Percentiles rank a stretch among this genome's conserved stretches.
Conservation (phyloP, 257 asterid species). For the Ligustrum vulgare region DNA sequence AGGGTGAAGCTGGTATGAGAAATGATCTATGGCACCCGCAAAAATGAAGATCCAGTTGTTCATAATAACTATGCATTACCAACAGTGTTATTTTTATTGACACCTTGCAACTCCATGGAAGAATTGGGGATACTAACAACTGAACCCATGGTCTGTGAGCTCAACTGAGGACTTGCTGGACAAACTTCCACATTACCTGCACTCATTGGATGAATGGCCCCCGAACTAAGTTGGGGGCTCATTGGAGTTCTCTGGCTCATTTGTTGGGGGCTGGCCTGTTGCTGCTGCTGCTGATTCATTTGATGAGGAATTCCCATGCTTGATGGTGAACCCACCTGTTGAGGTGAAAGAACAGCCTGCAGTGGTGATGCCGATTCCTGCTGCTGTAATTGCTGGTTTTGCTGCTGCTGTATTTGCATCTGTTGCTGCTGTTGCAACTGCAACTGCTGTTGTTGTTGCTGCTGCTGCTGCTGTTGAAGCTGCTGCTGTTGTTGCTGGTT, state of each 20-base stretch:
- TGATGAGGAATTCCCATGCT: constrained; percentile 65
- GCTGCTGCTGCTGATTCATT: constrained; percentile 57
- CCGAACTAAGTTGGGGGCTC: constrained; percentile 97
- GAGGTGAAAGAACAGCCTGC: constrained; percentile 73
- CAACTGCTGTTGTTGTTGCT: constrained; percentile 34
- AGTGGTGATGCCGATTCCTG: constrained; percentile 66
- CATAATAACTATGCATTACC: constrained; percentile 34
- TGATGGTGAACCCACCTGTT: constrained; percentile 84
- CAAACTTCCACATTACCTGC: constrained; percentile 76
- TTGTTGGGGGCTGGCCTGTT: constrained; percentile 85
- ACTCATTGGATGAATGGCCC: constrained; percentile 66
- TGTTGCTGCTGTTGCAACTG: constrained; percentile 42
- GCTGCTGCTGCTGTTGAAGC: constrained; percentile 37
- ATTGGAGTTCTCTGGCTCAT: constrained; percentile 86
- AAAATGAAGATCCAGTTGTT: constrained; percentile 3
- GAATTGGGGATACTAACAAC: constrained; percentile 81
- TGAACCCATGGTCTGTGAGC: constrained; percentile 90
- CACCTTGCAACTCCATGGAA: constrained; percentile 89
- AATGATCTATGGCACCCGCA: not conserved
- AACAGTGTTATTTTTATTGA: constrained; percentile 66
- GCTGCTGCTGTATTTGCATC: constrained; percentile 16
- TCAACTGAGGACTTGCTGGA: constrained; percentile 94
- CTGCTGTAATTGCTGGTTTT: constrained; percentile 25
- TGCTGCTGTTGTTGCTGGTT: constrained; percentile 59
- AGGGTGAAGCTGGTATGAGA: not conserved